phyloP scores from a whole-genome alignment of 441 rosid genomes.

The Gossypium schwendimanii region DNA sequence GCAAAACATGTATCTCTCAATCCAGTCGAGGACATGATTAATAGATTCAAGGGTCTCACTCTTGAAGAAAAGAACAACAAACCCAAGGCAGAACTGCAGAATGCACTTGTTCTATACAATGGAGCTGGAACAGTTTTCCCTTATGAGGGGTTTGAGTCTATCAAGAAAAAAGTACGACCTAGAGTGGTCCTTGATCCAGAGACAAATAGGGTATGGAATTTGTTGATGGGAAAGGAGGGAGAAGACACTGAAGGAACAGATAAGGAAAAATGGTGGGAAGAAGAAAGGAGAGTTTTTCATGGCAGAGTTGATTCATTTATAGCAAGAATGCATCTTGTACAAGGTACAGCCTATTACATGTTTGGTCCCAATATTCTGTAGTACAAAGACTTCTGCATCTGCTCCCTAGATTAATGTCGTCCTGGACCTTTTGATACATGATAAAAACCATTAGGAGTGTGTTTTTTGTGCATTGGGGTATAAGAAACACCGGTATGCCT shows the following conservation, averaged over 20 bases:
- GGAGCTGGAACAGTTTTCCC: conserved; percentile 56
- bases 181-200: conserved; percentile 88
- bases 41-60: conserved; percentile 39
- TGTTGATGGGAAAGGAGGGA: conserved; percentile 71
- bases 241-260: conserved; percentile 45
- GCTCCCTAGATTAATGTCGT: not conserved
- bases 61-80: conserved; percentile 28
- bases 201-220: conserved; percentile 80
- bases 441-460: not conserved
- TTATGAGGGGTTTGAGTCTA: conserved; percentile 31
- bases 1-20: conserved; percentile 22
- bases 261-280: conserved; percentile 74
- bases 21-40: conserved; percentile 41
- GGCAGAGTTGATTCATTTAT: conserved; percentile 89
- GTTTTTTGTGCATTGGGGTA: not conserved
- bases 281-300: conserved; percentile 68
- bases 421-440: not conserved
- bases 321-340: conserved; percentile 95
- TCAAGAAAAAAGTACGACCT: conserved; percentile 67
- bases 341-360: conserved; percentile 48
- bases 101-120: conserved; percentile 51
- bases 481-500: not conserved
- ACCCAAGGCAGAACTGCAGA: conserved; percentile 28
- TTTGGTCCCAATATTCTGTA: conserved; percentile 13
- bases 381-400: not conserved